Evolutionary conservation across 2,329 filamentous ascomycete species (phyloP).

Genomic region (Ceratocystis variospora): DNA sequence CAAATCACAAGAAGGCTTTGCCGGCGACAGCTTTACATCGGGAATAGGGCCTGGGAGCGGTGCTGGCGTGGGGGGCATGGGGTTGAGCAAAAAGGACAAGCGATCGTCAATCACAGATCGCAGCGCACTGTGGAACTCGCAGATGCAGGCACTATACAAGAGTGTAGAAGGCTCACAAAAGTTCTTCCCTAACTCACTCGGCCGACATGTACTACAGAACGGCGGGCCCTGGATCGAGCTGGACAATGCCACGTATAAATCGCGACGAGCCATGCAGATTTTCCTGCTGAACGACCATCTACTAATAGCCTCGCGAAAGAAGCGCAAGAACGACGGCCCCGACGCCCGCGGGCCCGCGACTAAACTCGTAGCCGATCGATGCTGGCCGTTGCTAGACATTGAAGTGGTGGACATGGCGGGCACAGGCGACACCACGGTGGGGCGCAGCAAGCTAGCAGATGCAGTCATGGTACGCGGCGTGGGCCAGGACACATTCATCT

Average conservation of each 20-base stretch:
- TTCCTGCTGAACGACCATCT: constrained; percentile 91
- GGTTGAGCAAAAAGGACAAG: constrained; percentile 59
- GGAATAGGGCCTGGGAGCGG: constrained; percentile 30
- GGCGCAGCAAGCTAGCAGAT: constrained; percentile 55
- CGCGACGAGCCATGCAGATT: constrained; percentile 74
- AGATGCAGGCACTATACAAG: constrained; percentile 79
- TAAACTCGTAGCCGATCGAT: constrained; percentile 84
- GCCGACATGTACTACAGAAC: constrained; percentile 88
- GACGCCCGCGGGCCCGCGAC: constrained; percentile 41
- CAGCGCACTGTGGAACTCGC: constrained; percentile 52
- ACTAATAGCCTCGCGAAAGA: constrained; percentile 80
- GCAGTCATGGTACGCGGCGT: constrained; percentile 80
- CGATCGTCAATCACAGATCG: constrained; percentile 72
- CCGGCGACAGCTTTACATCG: constrained; percentile 37
- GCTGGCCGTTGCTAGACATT: constrained; percentile 86
- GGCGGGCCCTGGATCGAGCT: constrained; percentile 90
- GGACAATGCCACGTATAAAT: constrained; percentile 95
- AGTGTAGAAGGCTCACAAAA: constrained; percentile 96
- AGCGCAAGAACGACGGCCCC: constrained; percentile 64
- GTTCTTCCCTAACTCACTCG: constrained; percentile 76
- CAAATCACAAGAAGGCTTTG: constrained; percentile 32
- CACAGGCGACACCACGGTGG: constrained; percentile 41
- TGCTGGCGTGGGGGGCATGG: constrained; percentile 33
- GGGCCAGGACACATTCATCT: constrained; percentile 84
- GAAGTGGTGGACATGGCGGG: constrained; percentile 79